phyloP scores from a whole-genome alignment of 2,329 filamentous ascomycete species.

The Aplosporella prunicola region DNA sequence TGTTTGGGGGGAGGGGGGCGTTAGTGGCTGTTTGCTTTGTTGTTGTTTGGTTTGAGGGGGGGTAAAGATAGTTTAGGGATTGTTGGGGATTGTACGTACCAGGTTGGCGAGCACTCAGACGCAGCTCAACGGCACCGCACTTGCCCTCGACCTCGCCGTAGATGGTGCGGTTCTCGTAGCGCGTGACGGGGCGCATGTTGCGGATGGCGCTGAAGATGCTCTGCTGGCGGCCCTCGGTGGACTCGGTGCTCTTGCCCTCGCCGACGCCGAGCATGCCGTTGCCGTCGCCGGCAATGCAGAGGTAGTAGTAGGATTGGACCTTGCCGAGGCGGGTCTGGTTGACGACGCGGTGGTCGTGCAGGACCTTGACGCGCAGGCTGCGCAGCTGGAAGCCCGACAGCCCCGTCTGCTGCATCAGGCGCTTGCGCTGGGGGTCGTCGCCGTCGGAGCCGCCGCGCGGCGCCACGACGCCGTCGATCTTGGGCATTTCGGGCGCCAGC shows the following conservation, averaged over 20 bases:
- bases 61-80: background rate
- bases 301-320: constrained; percentile 63
- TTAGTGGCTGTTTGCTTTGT: constrained; percentile 1
- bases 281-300: constrained; percentile 78
- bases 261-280: constrained; percentile 81
- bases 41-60: background rate
- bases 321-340: constrained; percentile 98
- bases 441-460: constrained; percentile 25
- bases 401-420: constrained; percentile 49
- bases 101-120: constrained; percentile 73
- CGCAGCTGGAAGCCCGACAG: constrained; percentile 40
- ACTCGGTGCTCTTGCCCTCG: constrained; percentile 77
- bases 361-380: constrained; percentile 55
- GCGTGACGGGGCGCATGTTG: constrained; percentile 84
- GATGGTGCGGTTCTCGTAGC: constrained; percentile 88
- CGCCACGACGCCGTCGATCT: constrained; percentile 28
- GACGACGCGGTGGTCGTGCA: constrained; percentile 65
- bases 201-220: constrained; percentile 72
- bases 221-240: constrained; percentile 56
- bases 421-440: constrained; percentile 37
- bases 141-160: constrained; percentile 78
- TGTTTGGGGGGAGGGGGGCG: constrained; percentile 28
- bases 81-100: constrained; percentile 50
- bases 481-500: constrained; percentile 44
- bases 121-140: constrained; percentile 76